Percentiles rank a stretch among this genome's conserved stretches.
Evolutionary conservation across 495 filamentous ascomycete genomes (phyloP).

Genomic region (Cladorrhinum samala): DNA sequence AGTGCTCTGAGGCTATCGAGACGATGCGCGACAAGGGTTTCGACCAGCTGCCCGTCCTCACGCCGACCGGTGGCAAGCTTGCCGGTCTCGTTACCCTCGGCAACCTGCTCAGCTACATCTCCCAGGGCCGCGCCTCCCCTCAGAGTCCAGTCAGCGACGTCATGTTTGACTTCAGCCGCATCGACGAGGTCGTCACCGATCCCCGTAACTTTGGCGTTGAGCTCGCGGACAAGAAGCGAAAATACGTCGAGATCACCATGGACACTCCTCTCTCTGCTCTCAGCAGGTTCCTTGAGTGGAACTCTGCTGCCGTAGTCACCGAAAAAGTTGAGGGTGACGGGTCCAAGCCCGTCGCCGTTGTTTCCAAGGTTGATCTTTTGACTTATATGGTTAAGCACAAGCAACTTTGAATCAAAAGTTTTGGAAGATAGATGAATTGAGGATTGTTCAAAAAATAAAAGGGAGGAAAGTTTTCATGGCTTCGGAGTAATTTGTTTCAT

Average conservation of each 20-base stretch:
- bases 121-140: conserved; percentile 66
- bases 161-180: conserved; percentile 89
- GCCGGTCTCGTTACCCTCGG: conserved; percentile 90
- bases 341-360: conserved; percentile 72
- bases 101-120: conserved; percentile 87
- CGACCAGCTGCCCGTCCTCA: conserved; percentile 89
- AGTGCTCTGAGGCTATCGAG: conserved; percentile 82
- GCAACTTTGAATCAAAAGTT: no score
- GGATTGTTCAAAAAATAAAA: background rate
- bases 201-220: conserved; percentile 55
- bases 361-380: conserved; percentile 93
- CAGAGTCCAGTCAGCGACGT: conserved; percentile 72
- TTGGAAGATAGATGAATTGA: no score
- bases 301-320: conserved; percentile 89
- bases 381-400: conserved; percentile 82
- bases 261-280: conserved; percentile 79
- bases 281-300: conserved; percentile 94
- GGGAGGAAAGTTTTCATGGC: background rate
- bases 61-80: conserved; percentile 59
- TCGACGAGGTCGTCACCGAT: conserved; percentile 84
- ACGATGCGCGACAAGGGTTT: conserved; percentile 96
- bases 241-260: conserved; percentile 89
- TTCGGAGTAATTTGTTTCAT: conserved; percentile 1
- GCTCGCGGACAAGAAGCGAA: conserved; percentile 46
- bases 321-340: conserved; percentile 53